phyloP scores from a whole-genome alignment of 768 basidiomycete species.

The Leucosporidium creatinivorum region DNA sequence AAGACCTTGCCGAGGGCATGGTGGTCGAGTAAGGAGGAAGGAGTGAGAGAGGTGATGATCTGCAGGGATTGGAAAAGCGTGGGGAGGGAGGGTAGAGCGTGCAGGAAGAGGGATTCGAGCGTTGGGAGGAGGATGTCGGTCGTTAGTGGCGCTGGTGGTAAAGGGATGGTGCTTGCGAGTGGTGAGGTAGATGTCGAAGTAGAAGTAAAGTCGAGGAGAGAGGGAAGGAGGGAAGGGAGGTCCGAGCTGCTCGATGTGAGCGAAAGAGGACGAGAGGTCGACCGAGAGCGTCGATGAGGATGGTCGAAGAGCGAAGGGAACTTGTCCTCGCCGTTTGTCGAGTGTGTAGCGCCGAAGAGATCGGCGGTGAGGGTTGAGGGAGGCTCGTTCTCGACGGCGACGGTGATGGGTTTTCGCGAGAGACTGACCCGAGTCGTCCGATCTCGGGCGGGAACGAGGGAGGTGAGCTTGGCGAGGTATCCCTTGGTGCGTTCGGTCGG shows the following conservation, averaged over 20 bases:
- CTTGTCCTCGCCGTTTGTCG: too few relatives aligned
- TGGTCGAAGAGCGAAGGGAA: too few relatives aligned
- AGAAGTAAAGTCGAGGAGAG: background rate
- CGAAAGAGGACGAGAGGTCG: background rate
- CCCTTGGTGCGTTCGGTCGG: background rate
- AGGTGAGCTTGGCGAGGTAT: background rate
- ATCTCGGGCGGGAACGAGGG: background rate
- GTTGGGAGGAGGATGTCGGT: slow-evolving; percentile 1
- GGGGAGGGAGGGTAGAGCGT: background rate
- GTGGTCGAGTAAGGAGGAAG: background rate
- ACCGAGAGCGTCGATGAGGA: too few relatives aligned
- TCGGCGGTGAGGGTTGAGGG: background rate
- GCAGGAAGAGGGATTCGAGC: background rate
- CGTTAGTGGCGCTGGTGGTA: background rate
- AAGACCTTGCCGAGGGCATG: background rate
- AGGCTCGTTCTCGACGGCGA: background rate
- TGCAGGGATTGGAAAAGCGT: slow-evolving; percentile 1
- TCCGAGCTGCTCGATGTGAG: background rate
- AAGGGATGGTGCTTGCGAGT: background rate
- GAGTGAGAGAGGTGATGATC: background rate
- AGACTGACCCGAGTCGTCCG: background rate
- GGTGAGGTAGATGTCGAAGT: background rate
- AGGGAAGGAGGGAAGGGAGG: background rate
- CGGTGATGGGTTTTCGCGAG: background rate
- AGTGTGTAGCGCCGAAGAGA: background rate